Conservation (phyloP, 176 grass and related monocot species). For the Cenchrus purpureus region DNA sequence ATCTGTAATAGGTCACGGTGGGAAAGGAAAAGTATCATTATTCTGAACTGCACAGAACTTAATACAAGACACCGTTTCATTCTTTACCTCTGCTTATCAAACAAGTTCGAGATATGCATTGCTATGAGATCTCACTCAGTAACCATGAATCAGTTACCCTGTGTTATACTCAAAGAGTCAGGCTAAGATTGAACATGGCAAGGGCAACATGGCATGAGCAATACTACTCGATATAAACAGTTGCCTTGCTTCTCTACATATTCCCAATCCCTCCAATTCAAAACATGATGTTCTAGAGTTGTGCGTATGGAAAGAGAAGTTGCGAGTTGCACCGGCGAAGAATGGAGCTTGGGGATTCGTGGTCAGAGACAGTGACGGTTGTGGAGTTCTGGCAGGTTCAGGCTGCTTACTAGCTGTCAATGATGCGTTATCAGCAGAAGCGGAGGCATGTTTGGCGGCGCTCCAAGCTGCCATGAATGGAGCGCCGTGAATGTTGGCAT, state of each 20-base stretch:
- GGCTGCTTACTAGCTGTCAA: too few relatives aligned
- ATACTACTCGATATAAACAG: not conserved
- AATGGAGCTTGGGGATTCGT: too few relatives aligned
- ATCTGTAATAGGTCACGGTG: conserved; percentile 35
- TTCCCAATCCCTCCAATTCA: too few relatives aligned
- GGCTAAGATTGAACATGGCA: not conserved
- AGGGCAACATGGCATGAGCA: not conserved
- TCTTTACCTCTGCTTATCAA: conserved; percentile 5
- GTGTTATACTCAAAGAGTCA: not conserved
- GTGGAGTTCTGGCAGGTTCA: too few relatives aligned
- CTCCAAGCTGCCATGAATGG: too few relatives aligned
- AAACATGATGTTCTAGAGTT: not conserved
- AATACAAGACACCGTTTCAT: not conserved
- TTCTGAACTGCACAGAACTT: not conserved
- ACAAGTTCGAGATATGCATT: not conserved
- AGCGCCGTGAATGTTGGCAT: too few relatives aligned
- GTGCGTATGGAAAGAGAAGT: not conserved
- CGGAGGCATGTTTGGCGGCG: too few relatives aligned
- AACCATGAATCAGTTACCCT: not conserved
- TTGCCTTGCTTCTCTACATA: too few relatives aligned
- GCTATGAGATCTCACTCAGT: not conserved
- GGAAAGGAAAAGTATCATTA: not conserved
- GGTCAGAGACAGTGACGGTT: too few relatives aligned
- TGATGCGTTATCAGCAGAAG: too few relatives aligned
- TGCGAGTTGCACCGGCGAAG: not conserved